Evolutionary conservation across 169 alveolate species (phyloP), one percentile per base, ranked within the genome.

Genomic region (Plasmodium relictum): DNA sequence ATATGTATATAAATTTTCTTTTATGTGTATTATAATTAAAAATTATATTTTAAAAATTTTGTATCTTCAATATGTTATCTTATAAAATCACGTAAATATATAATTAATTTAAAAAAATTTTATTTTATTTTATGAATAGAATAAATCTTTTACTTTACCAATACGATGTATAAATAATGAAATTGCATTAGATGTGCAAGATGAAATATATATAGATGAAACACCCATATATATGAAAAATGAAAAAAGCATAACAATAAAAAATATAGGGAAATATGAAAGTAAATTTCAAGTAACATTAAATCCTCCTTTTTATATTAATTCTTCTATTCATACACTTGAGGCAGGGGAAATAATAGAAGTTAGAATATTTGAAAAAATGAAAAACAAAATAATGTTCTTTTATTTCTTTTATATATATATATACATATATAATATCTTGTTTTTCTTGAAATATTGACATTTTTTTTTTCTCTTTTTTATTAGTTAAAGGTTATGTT

Each of bases 201-300:
- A 78, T 22, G 89, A 78, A 70, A 66, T 78, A 78, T 37, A 26
- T 26, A 37, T 78, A 54, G 62, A 48, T 63, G 89, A 78, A 10
- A 78, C 89, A 20, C 89, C 89, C 1, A 78, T 78, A 48, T 78
- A 78, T 54, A 63, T 78, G 78, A 78, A 78, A 26, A 66, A 69
- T 39, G 89, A 78, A 66, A 78, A 50, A 48, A 78, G 31, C 42
- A 78, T 78, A 62, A 63, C 89, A 56, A 78, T 78, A 45, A 78
- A 78, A 78, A 78, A 78, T 78, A 65, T 78, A 16, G 89, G 89
- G 44, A 63, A 78, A 41, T 78, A 78, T 65, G 89, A 78, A 63
- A 78, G 63, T 78, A 78, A 78, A 78, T 78, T 78, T 65, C 58
- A 78, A 62, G 50, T 66, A 42, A 65, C 22, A 41, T n/a, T 78